Evolutionary conservation across 78 protist species (phyloP).

Genomic region (Tieghemostelium lacteum): DNA sequence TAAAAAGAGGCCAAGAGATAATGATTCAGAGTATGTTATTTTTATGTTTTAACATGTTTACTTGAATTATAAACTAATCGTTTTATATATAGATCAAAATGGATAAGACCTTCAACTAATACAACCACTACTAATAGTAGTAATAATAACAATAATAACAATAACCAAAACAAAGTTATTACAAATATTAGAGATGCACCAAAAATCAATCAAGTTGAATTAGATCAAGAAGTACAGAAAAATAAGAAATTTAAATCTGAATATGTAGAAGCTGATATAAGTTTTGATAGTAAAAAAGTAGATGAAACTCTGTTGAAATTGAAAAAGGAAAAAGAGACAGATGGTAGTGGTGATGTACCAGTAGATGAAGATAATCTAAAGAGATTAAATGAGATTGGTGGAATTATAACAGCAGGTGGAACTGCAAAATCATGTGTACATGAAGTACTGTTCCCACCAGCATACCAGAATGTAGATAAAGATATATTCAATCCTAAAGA

Average conservation of each 20-base stretch:
- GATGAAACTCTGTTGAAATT: constrained; percentile 1
- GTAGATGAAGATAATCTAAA: background rate
- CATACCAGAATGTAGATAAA: constrained; percentile 19
- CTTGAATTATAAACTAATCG: background rate
- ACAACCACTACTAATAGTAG: background rate
- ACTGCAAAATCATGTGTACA: constrained; percentile 66
- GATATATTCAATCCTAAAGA: constrained; percentile 37
- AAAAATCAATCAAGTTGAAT: constrained; percentile 12
- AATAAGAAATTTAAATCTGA: constrained; percentile 28
- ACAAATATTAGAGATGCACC: background rate
- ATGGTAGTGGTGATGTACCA: background rate
- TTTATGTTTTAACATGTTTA: background rate
- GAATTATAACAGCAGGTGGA: constrained; percentile 29
- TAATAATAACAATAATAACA: background rate
- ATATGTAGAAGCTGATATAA: constrained; percentile 23
- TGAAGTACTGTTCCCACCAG: constrained; percentile 60
- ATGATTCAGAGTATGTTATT: constrained; percentile 49
- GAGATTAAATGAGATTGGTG: constrained; percentile 11
- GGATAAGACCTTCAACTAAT: constrained; percentile 56
- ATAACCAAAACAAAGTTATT: background rate
- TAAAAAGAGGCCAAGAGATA: constrained; percentile 21
- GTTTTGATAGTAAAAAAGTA: constrained; percentile 14
- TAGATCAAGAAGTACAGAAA: constrained; percentile 49
- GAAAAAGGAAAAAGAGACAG: background rate
- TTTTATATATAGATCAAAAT: background rate